Evolutionary conservation across 2,329 filamentous ascomycete species (phyloP).

Genomic region (Sordariomycetes sp.): DNA sequence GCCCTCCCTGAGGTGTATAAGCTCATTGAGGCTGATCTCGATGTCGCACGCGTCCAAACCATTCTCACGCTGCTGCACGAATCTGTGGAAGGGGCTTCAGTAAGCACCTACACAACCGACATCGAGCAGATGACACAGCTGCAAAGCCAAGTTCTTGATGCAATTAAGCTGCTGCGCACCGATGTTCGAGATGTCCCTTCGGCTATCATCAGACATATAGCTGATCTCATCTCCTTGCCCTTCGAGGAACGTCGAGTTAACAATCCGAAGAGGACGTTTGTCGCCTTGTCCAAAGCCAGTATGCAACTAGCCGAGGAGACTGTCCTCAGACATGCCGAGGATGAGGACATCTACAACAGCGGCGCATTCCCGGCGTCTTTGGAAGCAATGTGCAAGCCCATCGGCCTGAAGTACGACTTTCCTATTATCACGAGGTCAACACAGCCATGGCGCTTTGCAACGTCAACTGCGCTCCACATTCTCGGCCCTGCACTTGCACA

Average conservation of each 20-base stretch:
- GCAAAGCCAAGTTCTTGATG: conserved; percentile 60
- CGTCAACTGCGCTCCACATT: conserved; percentile 59
- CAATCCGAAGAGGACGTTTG: conserved; percentile 61
- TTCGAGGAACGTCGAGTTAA: conserved; percentile 35
- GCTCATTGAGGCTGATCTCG: conserved; percentile 57
- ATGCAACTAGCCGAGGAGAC: conserved; percentile 62
- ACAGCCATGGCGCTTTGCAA: conserved; percentile 74
- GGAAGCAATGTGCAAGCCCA: conserved; percentile 57
- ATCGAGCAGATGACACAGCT: conserved; percentile 64
- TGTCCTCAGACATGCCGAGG: conserved; percentile 47
- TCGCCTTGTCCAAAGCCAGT: conserved; percentile 78
- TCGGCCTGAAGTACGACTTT: conserved; percentile 75
- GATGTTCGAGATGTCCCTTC: conserved; percentile 57
- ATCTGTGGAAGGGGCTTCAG: conserved; percentile 61
- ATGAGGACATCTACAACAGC: conserved; percentile 60
- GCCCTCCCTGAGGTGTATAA: conserved; percentile 70
- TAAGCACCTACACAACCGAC: conserved; percentile 61
- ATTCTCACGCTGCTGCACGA: conserved; percentile 64
- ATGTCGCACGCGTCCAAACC: conserved; percentile 50
- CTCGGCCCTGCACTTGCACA: conserved; percentile 57
- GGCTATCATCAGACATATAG: conserved; percentile 58
- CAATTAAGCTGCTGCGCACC: conserved; percentile 57
- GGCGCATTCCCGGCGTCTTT: conserved; percentile 59
- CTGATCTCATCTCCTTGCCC: conserved; percentile 63
- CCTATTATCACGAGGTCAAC: conserved; percentile 59